phyloP scores from a whole-genome alignment of 441 rosid genomes.

The Populus hybrid region DNA sequence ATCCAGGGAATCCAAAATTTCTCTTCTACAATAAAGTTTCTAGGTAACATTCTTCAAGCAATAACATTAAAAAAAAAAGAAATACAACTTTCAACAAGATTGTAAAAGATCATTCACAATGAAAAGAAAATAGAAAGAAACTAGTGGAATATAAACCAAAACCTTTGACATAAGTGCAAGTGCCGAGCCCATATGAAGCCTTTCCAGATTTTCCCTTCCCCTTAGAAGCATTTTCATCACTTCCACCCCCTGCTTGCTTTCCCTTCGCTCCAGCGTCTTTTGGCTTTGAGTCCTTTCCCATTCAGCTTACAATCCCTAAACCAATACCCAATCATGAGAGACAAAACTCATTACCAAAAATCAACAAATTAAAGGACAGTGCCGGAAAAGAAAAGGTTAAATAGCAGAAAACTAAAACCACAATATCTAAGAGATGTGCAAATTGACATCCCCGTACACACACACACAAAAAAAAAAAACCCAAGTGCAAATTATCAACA shows the following conservation, averaged over 20 bases:
- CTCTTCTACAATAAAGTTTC: neutral
- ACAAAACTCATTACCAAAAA: neutral
- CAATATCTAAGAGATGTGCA: neutral
- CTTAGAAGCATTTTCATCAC: constrained; percentile 70
- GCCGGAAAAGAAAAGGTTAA: neutral
- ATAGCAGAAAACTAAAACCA: no score
- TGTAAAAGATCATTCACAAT: neutral
- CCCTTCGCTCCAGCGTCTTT: constrained; percentile 75
- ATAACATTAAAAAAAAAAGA: neutral
- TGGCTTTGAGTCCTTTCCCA: constrained; percentile 78
- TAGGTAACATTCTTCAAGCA: neutral
- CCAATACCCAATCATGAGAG: neutral
- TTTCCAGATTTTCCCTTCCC: constrained; percentile 97
- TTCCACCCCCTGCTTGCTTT: constrained; percentile 72
- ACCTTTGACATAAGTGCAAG: constrained; percentile 99
- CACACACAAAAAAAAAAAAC: neutral
- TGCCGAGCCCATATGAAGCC: constrained; percentile 85
- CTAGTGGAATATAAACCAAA: neutral
- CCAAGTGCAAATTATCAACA: neutral
- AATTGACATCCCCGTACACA: neutral
- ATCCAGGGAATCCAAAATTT: neutral
- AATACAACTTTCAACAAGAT: neutral
- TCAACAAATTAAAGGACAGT: neutral
- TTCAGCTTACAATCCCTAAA: constrained; percentile 22
- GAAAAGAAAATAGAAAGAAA: neutral